phyloP scores from a whole-genome alignment of 345 rosid genomes.

The Populus nigra region DNA sequence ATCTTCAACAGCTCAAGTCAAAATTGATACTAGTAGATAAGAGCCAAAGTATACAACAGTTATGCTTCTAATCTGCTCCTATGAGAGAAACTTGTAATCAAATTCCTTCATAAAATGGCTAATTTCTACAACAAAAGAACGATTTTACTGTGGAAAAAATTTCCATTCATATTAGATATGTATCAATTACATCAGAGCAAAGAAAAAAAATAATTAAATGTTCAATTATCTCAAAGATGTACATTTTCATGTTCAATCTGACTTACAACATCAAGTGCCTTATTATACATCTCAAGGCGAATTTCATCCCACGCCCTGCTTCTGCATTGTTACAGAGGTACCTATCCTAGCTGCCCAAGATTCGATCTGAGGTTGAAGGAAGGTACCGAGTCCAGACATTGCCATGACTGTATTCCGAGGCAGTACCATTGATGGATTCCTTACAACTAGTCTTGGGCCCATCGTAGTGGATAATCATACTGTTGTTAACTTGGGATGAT shows the following conservation, averaged over 20 bases:
- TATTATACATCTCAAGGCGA: background rate
- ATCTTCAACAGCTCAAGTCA: background rate
- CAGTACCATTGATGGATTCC: constrained; percentile 9
- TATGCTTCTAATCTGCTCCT: background rate
- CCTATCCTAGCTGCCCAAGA: constrained; percentile 21
- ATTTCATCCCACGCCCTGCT: background rate
- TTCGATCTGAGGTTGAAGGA: constrained; percentile 31
- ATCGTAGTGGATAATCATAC: constrained; percentile 4
- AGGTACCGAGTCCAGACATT: constrained; percentile 35
- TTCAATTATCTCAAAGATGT: background rate
- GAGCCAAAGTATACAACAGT: background rate
- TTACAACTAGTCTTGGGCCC: constrained; percentile 5
- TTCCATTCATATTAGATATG: background rate
- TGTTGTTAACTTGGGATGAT: background rate
- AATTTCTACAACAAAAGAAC: background rate
- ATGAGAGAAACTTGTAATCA: background rate
- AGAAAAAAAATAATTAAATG: background rate
- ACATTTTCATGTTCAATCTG: background rate
- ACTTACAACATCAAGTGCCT: background rate
- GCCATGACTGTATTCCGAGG: constrained; percentile 10
- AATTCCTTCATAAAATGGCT: background rate
- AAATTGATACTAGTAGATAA: background rate
- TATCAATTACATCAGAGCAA: background rate
- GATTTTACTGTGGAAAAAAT: background rate
- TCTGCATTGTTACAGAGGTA: background rate